Evolutionary conservation across 1,139 yeast species (phyloP).

Genomic region (Debaryomyces psychrophilus): DNA sequence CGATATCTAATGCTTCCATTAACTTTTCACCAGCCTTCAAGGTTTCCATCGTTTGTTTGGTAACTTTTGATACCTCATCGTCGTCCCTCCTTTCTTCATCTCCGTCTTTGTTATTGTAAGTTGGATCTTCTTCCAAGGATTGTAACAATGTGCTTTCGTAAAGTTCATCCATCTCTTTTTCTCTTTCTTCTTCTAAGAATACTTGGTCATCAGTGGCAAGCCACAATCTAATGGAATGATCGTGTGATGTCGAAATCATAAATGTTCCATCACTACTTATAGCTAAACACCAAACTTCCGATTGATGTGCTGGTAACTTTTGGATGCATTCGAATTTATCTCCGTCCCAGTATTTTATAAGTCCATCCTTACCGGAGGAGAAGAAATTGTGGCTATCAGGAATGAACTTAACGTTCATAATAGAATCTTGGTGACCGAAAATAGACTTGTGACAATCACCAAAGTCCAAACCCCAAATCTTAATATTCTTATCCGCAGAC

Average conservation of each 20-base stretch:
- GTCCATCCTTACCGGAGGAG: conserved; percentile 86
- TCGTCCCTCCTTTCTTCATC: conserved; percentile 50
- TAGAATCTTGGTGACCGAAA: conserved; percentile 95
- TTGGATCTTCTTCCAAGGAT: conserved; percentile 62
- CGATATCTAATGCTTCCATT: conserved; percentile 90
- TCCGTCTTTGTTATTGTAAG: conserved; percentile 30
- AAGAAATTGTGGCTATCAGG: conserved; percentile 87
- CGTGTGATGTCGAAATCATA: conserved; percentile 89
- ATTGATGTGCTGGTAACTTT: conserved; percentile 82
- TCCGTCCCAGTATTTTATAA: conserved; percentile 96
- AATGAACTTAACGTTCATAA: conserved; percentile 83
- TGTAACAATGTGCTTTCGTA: conserved; percentile 77
- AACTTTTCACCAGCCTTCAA: conserved; percentile 92
- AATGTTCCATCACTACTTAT: conserved; percentile 72
- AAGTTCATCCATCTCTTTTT: conserved; percentile 89
- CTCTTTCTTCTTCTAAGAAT: conserved; percentile 93
- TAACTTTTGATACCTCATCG: conserved; percentile 66
- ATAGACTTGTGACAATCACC: conserved; percentile 98
- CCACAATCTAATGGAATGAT: conserved; percentile 91
- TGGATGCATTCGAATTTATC: conserved; percentile 94
- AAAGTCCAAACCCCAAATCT: conserved; percentile 97
- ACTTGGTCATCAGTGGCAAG: conserved; percentile 90
- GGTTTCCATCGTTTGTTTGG: conserved; percentile 86
- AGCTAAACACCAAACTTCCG: conserved; percentile 91
- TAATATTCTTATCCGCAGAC: conserved; percentile 95